These are phyloP conservation scores for Cercospora zeina DNA, from an alignment of 2,329 filamentous ascomycete species.

Conservation along the genomic window DNA sequence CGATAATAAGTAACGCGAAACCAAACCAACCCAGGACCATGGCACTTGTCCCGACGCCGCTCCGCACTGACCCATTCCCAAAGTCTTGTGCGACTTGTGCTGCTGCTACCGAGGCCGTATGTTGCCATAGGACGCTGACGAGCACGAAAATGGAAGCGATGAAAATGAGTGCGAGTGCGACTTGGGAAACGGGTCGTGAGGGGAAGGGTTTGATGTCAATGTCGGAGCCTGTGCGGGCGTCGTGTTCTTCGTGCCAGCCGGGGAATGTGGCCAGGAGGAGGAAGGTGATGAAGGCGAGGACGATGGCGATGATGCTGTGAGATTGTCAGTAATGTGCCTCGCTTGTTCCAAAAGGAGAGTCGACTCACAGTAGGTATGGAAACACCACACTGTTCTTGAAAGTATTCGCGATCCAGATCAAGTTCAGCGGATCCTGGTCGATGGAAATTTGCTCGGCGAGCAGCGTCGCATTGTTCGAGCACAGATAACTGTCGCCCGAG, in stretches of 20 bases:
- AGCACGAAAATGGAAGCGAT: conserved; percentile 65
- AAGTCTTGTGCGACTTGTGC: conserved; percentile 91
- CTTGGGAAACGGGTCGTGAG: conserved; percentile 85
- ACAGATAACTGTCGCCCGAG: conserved; percentile 78
- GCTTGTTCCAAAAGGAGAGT: neutral
- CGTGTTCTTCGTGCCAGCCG: conserved; percentile 91
- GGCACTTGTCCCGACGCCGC: conserved; percentile 86
- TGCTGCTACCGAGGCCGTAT: conserved; percentile 93
- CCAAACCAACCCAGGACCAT: conserved; percentile 99
- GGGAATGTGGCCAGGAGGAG: conserved; percentile 94
- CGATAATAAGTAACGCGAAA: conserved; percentile 88
- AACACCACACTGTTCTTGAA: conserved; percentile 99
- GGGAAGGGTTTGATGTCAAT: conserved; percentile 93
- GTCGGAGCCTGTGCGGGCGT: conserved; percentile 72
- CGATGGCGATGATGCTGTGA: conserved; percentile 86
- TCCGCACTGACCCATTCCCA: conserved; percentile 82
- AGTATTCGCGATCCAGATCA: conserved; percentile 94
- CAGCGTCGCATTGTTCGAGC: conserved; percentile 94
- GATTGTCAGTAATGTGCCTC: conserved; percentile 12
- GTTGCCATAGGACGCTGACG: conserved; percentile 77
- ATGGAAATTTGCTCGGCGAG: conserved; percentile 85
- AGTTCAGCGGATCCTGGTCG: conserved; percentile 91
- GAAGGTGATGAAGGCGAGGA: conserved; percentile 95
- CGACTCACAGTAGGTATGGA: conserved; percentile 82
- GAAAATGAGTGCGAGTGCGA: conserved; percentile 89